Evolutionary conservation across 345 rosid genomes (phyloP).

Genomic region (Punica granatum): DNA sequence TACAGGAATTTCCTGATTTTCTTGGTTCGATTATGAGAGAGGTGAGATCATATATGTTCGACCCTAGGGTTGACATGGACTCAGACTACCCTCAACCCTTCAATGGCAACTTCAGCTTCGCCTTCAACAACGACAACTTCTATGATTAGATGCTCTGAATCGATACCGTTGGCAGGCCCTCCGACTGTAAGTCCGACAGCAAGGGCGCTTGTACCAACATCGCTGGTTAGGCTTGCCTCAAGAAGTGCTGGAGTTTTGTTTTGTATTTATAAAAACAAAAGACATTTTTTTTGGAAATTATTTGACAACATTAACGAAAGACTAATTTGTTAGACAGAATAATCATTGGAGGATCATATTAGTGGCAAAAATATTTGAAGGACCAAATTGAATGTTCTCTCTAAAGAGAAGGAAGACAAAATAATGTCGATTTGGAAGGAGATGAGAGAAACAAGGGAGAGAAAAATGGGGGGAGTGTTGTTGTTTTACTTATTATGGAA

Average conservation of each 20-base stretch:
- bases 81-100: constrained; percentile 50
- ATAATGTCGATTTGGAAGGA: too few species aligned
- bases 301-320: too few species aligned
- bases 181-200: constrained; percentile 48
- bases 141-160: constrained; percentile 94
- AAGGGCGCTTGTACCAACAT: constrained; percentile 68
- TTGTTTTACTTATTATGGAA: too few species aligned
- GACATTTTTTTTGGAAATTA: too few species aligned
- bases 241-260: constrained; percentile 85
- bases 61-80: constrained; percentile 79
- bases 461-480: too few species aligned
- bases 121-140: constrained; percentile 94
- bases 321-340: too few species aligned
- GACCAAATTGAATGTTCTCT: too few species aligned
- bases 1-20: not conserved
- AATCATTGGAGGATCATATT: too few species aligned
- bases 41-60: constrained; percentile 63
- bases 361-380: too few species aligned
- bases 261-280: too few species aligned
- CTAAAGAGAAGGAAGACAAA: too few species aligned
- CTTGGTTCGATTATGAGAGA: constrained; percentile 19
- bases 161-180: constrained; percentile 71
- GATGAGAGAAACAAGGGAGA: too few species aligned
- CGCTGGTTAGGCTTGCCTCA: constrained; percentile 89
- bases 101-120: constrained; percentile 89